phyloP scores from a whole-genome alignment of 352 stramenopile genomes.

The Phytophthora meadii region DNA sequence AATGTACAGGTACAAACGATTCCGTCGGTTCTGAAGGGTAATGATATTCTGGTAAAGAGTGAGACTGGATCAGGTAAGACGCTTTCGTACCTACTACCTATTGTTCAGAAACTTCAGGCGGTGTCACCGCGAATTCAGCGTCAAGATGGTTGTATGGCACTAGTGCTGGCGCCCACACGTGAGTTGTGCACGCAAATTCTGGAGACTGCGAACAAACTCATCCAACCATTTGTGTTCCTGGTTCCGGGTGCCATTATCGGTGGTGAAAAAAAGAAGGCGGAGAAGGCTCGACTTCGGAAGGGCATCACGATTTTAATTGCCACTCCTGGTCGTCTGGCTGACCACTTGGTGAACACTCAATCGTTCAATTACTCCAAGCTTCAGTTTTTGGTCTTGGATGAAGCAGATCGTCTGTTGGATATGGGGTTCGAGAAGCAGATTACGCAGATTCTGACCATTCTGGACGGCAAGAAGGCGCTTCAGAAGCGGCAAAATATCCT shows the following conservation, averaged over 20 bases:
- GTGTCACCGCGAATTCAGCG: conserved; percentile 76
- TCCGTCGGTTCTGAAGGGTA: conserved; percentile 67
- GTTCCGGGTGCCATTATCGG: conserved; percentile 92
- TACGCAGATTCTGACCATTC: conserved; percentile 96
- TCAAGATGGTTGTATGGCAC: conserved; percentile 87
- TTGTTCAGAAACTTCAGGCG: conserved; percentile 91
- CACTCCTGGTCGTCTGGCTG: conserved; percentile 97
- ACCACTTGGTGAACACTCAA: conserved; percentile 96
- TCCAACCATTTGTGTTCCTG: conserved; percentile 92
- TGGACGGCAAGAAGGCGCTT: conserved; percentile 91
- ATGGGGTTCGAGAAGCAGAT: conserved; percentile 99
- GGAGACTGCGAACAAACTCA: conserved; percentile 94
- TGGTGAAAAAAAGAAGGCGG: conserved; percentile 92
- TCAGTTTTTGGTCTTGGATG: conserved; percentile 97
- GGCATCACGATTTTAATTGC: conserved; percentile 97
- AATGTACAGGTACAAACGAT: conserved; percentile 88
- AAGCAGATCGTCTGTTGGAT: conserved; percentile 99
- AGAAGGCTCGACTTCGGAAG: conserved; percentile 87
- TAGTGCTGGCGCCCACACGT: conserved; percentile 95
- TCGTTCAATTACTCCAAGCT: conserved; percentile 91
- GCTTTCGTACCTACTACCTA: conserved; percentile 95
- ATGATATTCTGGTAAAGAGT: conserved; percentile 94
- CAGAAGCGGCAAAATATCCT: conserved; percentile 82
- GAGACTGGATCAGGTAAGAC: conserved; percentile 98
- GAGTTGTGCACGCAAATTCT: conserved; percentile 97